Evolutionary conservation across 345 rosid species (phyloP).

Genomic region (Microcos paniculata): DNA sequence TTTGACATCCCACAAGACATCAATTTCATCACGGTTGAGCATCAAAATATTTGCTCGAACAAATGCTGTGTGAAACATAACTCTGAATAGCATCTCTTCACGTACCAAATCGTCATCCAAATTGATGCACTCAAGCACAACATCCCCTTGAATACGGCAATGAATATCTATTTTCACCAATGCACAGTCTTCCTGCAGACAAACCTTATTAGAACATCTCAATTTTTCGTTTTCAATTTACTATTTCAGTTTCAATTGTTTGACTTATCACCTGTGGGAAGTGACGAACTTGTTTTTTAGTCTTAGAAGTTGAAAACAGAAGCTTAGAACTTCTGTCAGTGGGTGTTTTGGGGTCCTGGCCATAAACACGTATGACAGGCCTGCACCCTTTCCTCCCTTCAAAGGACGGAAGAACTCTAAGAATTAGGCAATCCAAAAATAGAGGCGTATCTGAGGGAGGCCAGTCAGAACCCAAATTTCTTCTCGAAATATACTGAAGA

Average conservation of each 20-base stretch:
- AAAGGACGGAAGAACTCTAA: constrained; percentile 72
- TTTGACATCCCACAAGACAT: constrained; percentile 83
- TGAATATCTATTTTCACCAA: constrained; percentile 78
- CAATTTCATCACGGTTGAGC: constrained; percentile 76
- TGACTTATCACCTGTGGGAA: constrained; percentile 61
- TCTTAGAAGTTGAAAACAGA: constrained; percentile 69
- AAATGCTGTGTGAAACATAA: constrained; percentile 94
- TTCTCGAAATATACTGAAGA: constrained; percentile 95
- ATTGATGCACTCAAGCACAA: constrained; percentile 91
- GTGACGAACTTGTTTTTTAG: constrained; percentile 57
- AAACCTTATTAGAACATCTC: constrained; percentile 26
- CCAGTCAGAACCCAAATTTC: constrained; percentile 87
- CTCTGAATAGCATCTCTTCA: constrained; percentile 82
- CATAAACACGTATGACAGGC: constrained; percentile 84
- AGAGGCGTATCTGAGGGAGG: constrained; percentile 94
- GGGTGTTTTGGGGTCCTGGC: constrained; percentile 75
- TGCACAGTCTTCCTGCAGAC: constrained; percentile 75
- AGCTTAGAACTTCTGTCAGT: constrained; percentile 85
- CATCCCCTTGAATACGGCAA: constrained; percentile 91
- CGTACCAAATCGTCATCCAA: constrained; percentile 63
- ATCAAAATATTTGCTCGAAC: constrained; percentile 73
- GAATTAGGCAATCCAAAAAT: constrained; percentile 80
- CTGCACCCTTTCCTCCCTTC: constrained; percentile 79
- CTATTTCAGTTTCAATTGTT: constrained; percentile 17
- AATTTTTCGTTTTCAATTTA: constrained; percentile 10